These are phyloP conservation scores for Blattamonas nauphoetae DNA, from an alignment of 78 protist species.

Conservation along the genomic window DNA sequence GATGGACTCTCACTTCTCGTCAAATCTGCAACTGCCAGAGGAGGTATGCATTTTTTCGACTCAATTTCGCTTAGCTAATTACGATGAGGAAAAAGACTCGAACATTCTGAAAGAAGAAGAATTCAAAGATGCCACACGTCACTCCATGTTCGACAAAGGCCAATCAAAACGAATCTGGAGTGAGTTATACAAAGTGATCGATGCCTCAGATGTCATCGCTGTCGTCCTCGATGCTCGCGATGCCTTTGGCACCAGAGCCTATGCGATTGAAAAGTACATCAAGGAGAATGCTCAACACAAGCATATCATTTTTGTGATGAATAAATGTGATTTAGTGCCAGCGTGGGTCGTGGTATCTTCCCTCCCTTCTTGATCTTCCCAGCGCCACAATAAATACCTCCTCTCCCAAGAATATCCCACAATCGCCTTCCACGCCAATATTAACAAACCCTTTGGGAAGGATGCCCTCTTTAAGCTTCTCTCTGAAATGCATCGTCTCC, in stretches of 20 bases:
- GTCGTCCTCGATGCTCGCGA: conserved; percentile 91
- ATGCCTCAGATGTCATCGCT: conserved; percentile 85
- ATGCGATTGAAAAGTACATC: neutral
- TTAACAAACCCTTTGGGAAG: conserved; percentile 93
- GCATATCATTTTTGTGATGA: conserved; percentile 91
- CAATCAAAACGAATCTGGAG: conserved; percentile 84
- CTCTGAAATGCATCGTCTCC: conserved; percentile 75
- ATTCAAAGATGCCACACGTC: conserved; percentile 11
- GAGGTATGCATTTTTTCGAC: neutral
- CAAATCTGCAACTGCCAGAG: neutral
- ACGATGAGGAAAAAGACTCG: conserved; percentile 56
- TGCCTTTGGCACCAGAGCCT: conserved; percentile 92
- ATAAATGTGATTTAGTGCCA: conserved; percentile 97
- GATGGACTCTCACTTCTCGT: neutral
- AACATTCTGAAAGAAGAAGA: conserved; percentile 31
- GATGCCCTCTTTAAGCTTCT: conserved; percentile 61
- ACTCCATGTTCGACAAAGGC: conserved; percentile 75
- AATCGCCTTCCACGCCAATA: conserved; percentile 92
- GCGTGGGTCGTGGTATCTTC: conserved; percentile 74
- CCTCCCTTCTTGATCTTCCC: conserved; percentile 1
- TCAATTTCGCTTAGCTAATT: conserved; percentile 5
- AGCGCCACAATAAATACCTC: conserved; percentile 66
- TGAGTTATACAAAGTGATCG: conserved; percentile 87
- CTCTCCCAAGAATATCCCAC: conserved; percentile 88
- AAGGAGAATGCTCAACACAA: conserved; percentile 73